Base-by-base conservation (phyloP, 208 protist genomes). In the Trypanosoma caninum region DNA sequence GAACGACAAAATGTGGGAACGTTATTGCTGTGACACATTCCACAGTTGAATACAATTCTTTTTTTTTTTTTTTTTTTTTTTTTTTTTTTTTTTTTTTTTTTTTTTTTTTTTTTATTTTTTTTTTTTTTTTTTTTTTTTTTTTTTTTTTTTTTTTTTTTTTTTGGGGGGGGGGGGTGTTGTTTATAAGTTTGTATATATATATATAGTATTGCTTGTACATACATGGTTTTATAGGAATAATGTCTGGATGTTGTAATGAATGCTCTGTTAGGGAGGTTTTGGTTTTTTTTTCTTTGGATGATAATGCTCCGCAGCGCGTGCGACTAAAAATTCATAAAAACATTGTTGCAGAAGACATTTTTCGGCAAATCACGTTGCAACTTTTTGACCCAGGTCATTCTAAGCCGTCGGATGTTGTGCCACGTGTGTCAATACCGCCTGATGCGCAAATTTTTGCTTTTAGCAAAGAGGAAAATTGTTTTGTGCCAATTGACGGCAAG, bases 281-380 rank as follows among this genome's bases (percentile, higher is more conserved):
- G 28, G 69, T 80, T n/a, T 57, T 69, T 30, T 11, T 44, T 14
- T 64, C 56, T 31, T 38, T 63, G 14, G 25, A 62, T 33, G 74
- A 76, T 41, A 30, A 55, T 23, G 56, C 42, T 6, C 74, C 74
- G 22, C 74, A 80, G 41, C 22, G 69, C 22, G 18, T 80, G 52
- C 53, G 53, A 27, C 63, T 80, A 18, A 68, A 58, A 37, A 33
- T 80, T 22, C 47, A 41, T 11, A 44, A 65, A n/a, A 63, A 53
- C 4, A 13, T 66, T 10, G 52, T 31, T 31, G 18, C 69, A 0
- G 55, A 61, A 35, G 69, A 74, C 18, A 34, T 80, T 14, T 35
- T 80, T 13, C 38, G 38, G 18, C 74, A 80, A 47, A 80, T 80
- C 40, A 52, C 52, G 25, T 27, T 58, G 9, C 68, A 76, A 46